These are phyloP conservation scores for Hygrophila difformis DNA, from an alignment of 257 asterid species.

Conservation along the genomic window DNA sequence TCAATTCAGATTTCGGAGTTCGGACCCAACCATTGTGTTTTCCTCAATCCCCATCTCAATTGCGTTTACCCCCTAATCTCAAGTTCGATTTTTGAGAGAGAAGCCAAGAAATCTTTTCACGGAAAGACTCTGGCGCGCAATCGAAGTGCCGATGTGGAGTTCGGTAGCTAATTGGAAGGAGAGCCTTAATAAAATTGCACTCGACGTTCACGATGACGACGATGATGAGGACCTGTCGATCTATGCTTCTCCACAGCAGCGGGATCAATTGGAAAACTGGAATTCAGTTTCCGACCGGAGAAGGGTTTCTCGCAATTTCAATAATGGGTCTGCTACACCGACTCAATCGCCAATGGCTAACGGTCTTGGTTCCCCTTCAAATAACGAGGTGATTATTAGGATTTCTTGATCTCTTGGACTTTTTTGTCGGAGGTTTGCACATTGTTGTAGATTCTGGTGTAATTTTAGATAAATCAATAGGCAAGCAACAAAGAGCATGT, in stretches of 20 bases:
- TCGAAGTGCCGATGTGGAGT: slow-evolving; percentile 70
- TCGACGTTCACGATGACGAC: slow-evolving; percentile 70
- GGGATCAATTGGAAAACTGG: slow-evolving; percentile 33
- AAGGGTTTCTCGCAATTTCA: slow-evolving; percentile 45
- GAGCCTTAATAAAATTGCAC: slow-evolving; percentile 76
- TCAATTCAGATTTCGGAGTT: too few species aligned
- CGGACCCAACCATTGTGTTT: too few species aligned
- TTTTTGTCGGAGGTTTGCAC: too few species aligned
- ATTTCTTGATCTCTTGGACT: neutral
- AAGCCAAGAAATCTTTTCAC: neutral
- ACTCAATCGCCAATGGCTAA: slow-evolving; percentile 49
- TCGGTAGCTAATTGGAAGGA: slow-evolving; percentile 88
- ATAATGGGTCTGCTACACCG: slow-evolving; percentile 42
- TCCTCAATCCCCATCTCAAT: too few species aligned
- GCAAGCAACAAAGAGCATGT: too few species aligned
- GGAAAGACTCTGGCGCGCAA: slow-evolving; percentile 20
- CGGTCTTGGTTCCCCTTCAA: slow-evolving; percentile 53
- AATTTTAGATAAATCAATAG: too few species aligned
- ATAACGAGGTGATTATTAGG: slow-evolving; percentile 43
- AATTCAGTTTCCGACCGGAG: slow-evolving; percentile 49
- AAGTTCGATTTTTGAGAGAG: slow-evolving; percentile 8
- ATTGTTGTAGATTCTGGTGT: too few species aligned
- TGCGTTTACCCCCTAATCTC: slow-evolving; percentile 13
- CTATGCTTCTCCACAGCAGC: slow-evolving; percentile 37
- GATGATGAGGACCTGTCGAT: slow-evolving; percentile 55